Conservation (phyloP, 2,329 filamentous ascomycete genomes). For the Aschersonia sp. region DNA sequence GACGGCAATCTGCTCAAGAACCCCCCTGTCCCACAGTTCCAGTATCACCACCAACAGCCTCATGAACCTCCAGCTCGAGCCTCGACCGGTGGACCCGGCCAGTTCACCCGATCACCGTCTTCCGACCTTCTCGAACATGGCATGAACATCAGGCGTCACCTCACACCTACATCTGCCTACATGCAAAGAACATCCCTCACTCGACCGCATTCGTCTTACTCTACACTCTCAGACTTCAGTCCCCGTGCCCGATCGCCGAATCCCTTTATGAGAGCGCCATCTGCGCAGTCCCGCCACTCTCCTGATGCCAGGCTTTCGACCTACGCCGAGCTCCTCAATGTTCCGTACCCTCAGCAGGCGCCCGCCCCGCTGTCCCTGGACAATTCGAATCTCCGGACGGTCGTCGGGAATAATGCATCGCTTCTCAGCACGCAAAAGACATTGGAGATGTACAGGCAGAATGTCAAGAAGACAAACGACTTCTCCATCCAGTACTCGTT, state of each 20-base stretch:
- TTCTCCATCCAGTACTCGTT: constrained; percentile 88
- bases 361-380: constrained; percentile 56
- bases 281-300: constrained; percentile 36
- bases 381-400: constrained; percentile 65
- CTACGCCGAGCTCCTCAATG: constrained; percentile 46
- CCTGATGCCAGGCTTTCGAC: constrained; percentile 38
- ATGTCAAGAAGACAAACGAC: constrained; percentile 94
- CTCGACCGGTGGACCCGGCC: constrained; percentile 22
- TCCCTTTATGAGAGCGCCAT: constrained; percentile 30
- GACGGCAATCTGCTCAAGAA: constrained; percentile 26
- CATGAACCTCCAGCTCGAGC: constrained; percentile 25
- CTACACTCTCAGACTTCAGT: constrained; percentile 54
- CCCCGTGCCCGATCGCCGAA: constrained; percentile 47
- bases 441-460: constrained; percentile 91
- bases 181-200: constrained; percentile 43
- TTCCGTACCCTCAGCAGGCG: constrained; percentile 67
- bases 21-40: constrained; percentile 39
- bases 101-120: constrained; percentile 24
- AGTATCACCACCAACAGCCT: constrained; percentile 46
- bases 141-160: constrained; percentile 41
- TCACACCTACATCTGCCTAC: constrained; percentile 43
- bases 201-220: constrained; percentile 66
- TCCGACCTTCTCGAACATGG: constrained; percentile 37
- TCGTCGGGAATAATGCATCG: constrained; percentile 79
- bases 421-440: constrained; percentile 86